Evolutionary conservation across 805 yeast species (phyloP), one percentile per base, ranked within the genome.

Genomic region (Ascoidea asiatica): DNA sequence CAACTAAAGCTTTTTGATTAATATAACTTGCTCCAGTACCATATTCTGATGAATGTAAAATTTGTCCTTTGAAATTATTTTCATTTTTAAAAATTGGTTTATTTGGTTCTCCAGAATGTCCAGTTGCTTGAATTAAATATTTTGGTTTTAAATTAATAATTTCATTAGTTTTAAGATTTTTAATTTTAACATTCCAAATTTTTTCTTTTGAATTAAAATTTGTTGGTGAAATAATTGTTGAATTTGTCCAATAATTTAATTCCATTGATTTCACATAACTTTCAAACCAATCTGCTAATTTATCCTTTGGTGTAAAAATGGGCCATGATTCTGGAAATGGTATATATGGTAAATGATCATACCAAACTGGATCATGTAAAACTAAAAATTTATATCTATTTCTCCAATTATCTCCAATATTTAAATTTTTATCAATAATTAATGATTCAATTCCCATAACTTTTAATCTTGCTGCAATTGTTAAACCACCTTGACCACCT

Each of bases 351-450:
- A 69, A 52, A 49, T 65, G 66, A 50, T 65, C 68, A 47, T n/a
- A 62, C 59, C 64, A 66, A 46, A 64, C 67, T 1, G 73, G 72
- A 51, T 69, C 74, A 51, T 69, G 74, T 22, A 69, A 53, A 5
- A 69, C 67, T 37, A 69, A 54, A 42, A 69, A 67, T 52, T 63
- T 64, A 52, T 69, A 69, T 38, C 74, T 55, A 45, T 58, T 56
- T 53, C 74, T 60, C 73, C 73, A 69, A 53, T 69, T 68, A 49
- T 69, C 73, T 47, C 74, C 73, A 43, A 67, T 56, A 29, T 59
- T 52, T 42, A 47, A 23, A 51, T 64, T 61, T 19, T 58, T 56
- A 39, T 68, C 72, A 18, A 69, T 58, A 41, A 69, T 62, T 40
- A 69, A 56, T 1, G 64, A 54, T 42, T 62, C 60, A 37, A 67